These are phyloP conservation scores for Cryphonectria japonica DNA, from an alignment of 2,329 filamentous ascomycete species.

Conservation along the genomic window DNA sequence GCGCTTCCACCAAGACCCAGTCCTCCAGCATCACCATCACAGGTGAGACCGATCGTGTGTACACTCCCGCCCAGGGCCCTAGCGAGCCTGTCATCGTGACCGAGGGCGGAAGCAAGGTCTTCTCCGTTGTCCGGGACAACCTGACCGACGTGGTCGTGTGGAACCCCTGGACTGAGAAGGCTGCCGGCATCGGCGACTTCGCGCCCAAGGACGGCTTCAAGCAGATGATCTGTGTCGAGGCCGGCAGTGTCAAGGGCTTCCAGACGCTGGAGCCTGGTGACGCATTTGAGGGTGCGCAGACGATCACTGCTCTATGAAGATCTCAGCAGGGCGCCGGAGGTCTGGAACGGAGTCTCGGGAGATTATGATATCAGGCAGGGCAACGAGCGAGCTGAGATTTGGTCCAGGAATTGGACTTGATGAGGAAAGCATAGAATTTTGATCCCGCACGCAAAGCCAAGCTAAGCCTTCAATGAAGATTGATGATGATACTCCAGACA, in stretches of 20 bases:
- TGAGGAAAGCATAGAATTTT: background rate
- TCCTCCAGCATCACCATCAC: slow-evolving; percentile 69
- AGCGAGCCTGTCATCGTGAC: slow-evolving; percentile 61
- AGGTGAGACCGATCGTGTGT: slow-evolving; percentile 85
- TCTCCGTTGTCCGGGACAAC: slow-evolving; percentile 80
- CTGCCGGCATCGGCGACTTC: slow-evolving; percentile 82
- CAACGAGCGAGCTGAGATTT: slow-evolving; percentile 8
- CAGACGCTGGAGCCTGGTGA: slow-evolving; percentile 81
- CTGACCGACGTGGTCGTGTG: slow-evolving; percentile 89
- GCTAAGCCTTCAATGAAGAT: background rate
- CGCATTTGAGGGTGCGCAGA: slow-evolving; percentile 65
- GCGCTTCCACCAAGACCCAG: slow-evolving; percentile 65
- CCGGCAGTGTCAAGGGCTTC: slow-evolving; percentile 81
- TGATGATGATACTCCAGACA: background rate
- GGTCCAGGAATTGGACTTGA: background rate
- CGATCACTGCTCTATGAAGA: slow-evolving; percentile 47
- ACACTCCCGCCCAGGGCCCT: slow-evolving; percentile 70
- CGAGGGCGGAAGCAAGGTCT: slow-evolving; percentile 66
- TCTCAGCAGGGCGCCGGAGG: slow-evolving; percentile 7
- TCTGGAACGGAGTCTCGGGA: slow-evolving; percentile 8
- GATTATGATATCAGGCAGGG: slow-evolving; percentile 19
- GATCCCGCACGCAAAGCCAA: background rate
- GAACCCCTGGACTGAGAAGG: slow-evolving; percentile 94
- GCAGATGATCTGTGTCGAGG: slow-evolving; percentile 93
- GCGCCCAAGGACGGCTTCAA: slow-evolving; percentile 86